Evolutionary conservation across 306 rosid genomes (phyloP), one percentile per base, ranked within the genome.

Genomic region (Vigna angularis): DNA sequence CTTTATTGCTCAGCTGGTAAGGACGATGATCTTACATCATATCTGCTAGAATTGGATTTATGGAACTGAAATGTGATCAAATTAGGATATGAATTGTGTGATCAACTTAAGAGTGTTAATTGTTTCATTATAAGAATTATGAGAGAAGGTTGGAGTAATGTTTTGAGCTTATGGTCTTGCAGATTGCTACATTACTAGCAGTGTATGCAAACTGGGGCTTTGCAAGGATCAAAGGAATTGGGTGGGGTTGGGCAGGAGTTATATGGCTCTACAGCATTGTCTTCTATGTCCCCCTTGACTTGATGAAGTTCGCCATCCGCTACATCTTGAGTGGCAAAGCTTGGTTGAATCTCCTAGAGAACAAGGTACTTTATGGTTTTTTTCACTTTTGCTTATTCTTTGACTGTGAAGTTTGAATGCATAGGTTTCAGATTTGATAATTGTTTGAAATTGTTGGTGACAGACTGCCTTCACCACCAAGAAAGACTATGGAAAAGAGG

Each of bases 161-260:
- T 49, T 28, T 71, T 52, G 76, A 40, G 82, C 73, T 76, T 44
- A 68, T 80, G 75, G 17, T 72, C 3, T 79, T 73, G 73, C 89
- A 95, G 98, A 26, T 95, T 81, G 98, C 98, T 17, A 95, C 98
- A 61, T 4, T 95, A 22, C 22, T 95, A 66, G 96, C 98, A 55
- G 98, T 95, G 12, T 95, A 95, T 85, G 98, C 98, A 34, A 51
- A 91, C 61, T 95, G 97, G 98, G 84, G 86, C 14, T 95, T 95
- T 52, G 98, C 98, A 42, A 93, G 40, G 83, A 95, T 95, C 78
- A 78, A 92, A 24, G 98, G 98, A 63, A 14, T 75, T 26, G 98
- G 95, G 24, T 95, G 98, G 98, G 97, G 98, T 75, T 95, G 98
- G 98, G 98, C 98, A 32, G 98, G 98, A 77, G 97, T 95, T 59